These are phyloP conservation scores for Triticum urartu DNA, from an alignment of 176 grass and related monocot genomes.

Conservation along the genomic window DNA sequence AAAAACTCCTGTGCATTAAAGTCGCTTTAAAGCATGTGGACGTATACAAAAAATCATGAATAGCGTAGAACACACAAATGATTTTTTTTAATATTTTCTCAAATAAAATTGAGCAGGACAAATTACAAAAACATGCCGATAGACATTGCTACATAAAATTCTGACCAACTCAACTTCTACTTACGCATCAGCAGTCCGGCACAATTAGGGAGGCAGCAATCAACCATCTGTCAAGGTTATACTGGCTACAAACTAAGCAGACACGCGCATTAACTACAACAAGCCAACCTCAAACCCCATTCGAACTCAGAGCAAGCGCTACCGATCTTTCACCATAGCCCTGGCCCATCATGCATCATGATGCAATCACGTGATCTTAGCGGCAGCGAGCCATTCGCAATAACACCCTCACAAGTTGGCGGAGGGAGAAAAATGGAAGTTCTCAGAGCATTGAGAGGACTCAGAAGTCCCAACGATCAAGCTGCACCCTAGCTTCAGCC, in stretches of 20 bases:
- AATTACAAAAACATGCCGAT: neutral
- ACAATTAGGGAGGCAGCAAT: neutral
- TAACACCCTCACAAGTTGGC: neutral
- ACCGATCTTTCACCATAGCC: neutral
- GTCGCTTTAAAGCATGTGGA: neutral
- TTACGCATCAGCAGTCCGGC: neutral
- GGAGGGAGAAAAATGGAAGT: neutral
- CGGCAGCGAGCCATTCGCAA: neutral
- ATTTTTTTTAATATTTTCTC: neutral
- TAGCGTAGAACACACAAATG: neutral
- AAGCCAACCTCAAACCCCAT: neutral
- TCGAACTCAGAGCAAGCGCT: neutral
- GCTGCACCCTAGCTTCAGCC: conserved; percentile 92
- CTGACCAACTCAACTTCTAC: neutral
- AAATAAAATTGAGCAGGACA: neutral
- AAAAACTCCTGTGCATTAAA: neutral
- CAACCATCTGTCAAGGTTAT: neutral
- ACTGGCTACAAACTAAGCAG: neutral
- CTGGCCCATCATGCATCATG: neutral
- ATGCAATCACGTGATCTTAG: conserved; percentile 19
- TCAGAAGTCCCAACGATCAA: conserved; percentile 94
- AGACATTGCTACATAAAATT: neutral
- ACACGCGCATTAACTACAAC: conserved; percentile 8
- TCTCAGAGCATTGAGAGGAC: neutral
- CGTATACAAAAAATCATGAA: neutral